These are phyloP conservation scores for Fusarium cicatricum DNA, from an alignment of 2,329 filamentous ascomycete species.

Conservation along the genomic window DNA sequence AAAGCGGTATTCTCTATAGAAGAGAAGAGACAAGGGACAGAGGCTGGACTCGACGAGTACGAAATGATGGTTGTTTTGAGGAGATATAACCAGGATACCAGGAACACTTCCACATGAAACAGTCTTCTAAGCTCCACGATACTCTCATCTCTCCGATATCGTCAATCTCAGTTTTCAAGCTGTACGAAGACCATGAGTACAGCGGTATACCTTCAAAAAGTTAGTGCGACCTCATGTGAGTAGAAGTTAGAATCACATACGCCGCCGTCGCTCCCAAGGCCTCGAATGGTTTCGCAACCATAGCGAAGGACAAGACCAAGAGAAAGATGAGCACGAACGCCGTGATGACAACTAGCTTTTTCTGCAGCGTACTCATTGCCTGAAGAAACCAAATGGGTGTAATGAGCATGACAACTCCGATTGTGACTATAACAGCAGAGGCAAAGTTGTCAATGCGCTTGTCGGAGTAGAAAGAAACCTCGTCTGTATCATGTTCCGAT, in stretches of 20 bases:
- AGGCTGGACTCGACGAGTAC: constrained; percentile 33
- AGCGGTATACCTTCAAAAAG: constrained; percentile 9
- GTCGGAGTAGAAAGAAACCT: constrained; percentile 22
- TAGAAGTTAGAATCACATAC: neutral
- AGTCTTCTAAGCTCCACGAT: neutral
- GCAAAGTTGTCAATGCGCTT: constrained; percentile 37
- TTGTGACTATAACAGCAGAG: constrained; percentile 29
- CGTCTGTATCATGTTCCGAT: neutral
- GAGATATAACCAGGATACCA: neutral
- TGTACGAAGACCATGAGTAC: constrained; percentile 23
- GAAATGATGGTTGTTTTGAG: constrained; percentile 35
- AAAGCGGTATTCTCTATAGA: constrained; percentile 12
- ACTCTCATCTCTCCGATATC: neutral
- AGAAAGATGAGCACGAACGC: constrained; percentile 37
- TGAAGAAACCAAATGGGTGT: constrained; percentile 46
- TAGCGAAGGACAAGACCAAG: constrained; percentile 14
- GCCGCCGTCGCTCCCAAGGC: constrained; percentile 30
- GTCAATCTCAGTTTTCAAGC: neutral
- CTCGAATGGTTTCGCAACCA: constrained; percentile 31
- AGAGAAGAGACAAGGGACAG: constrained; percentile 13
- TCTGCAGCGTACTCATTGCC: constrained; percentile 8
- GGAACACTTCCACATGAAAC: neutral
- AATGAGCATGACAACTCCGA: constrained; percentile 44
- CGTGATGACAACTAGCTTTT: constrained; percentile 45
- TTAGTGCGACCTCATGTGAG: neutral